Conservation (phyloP, 2,329 filamentous ascomycete species). For the Colletotrichum tabaci region DNA sequence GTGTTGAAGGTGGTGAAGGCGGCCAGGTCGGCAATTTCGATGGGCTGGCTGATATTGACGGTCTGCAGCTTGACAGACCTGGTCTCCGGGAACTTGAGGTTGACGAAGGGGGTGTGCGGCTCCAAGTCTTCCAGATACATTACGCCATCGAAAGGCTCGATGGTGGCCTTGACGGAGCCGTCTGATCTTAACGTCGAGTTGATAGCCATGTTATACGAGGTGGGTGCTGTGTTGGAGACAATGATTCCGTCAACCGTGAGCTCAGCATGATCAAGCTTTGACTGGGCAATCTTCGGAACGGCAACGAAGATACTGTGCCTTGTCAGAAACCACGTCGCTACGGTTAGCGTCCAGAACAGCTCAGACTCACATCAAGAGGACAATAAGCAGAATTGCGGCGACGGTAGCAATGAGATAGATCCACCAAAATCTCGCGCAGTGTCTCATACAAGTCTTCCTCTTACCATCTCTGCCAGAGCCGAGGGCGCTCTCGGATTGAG, state of each 20-base stretch:
- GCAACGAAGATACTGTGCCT: slow-evolving; percentile 67
- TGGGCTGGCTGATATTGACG: slow-evolving; percentile 67
- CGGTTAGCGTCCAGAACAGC: not conserved
- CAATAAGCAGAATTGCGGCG: slow-evolving; percentile 66
- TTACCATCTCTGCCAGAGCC: slow-evolving; percentile 46
- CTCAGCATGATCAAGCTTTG: slow-evolving; percentile 67
- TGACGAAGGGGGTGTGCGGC: slow-evolving; percentile 64
- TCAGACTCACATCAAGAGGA: slow-evolving; percentile 71
- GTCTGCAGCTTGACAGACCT: slow-evolving; percentile 62
- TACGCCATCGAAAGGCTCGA: slow-evolving; percentile 65
- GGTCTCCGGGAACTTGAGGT: slow-evolving; percentile 67
- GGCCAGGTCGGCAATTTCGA: slow-evolving; percentile 61
- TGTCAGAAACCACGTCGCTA: slow-evolving; percentile 20
- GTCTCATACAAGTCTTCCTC: slow-evolving; percentile 59
- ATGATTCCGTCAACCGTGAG: slow-evolving; percentile 67
- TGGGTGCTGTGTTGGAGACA: slow-evolving; percentile 61
- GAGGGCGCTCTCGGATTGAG: slow-evolving; percentile 53
- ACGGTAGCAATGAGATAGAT: slow-evolving; percentile 67
- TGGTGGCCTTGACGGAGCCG: slow-evolving; percentile 65
- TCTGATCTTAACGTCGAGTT: slow-evolving; percentile 69
- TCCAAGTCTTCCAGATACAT: slow-evolving; percentile 69
- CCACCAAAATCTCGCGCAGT: slow-evolving; percentile 75
- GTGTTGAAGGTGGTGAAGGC: slow-evolving; percentile 70
- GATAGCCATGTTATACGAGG: slow-evolving; percentile 66
- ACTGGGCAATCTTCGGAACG: slow-evolving; percentile 70